A percentile compares a stretch with the other conserved stretches of the same genome.
phyloP scores from a whole-genome alignment of 2,329 filamentous ascomycete species.

The Rutstroemia sp. region DNA sequence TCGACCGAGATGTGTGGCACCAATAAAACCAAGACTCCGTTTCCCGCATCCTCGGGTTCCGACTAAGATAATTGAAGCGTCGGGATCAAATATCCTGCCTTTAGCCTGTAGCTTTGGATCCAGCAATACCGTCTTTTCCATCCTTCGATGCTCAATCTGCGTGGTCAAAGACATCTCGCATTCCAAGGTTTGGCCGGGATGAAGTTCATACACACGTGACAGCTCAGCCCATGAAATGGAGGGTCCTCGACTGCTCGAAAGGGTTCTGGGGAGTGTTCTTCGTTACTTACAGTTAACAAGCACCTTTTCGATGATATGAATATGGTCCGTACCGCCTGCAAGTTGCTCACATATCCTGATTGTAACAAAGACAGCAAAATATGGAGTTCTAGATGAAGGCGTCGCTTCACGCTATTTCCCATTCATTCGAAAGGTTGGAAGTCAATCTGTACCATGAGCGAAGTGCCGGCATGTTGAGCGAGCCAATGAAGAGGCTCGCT shows the following conservation, averaged over 20 bases:
- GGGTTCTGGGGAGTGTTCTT: no score
- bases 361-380: background rate
- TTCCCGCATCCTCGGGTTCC: conserved; percentile 70
- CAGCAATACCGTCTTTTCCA: conserved; percentile 15
- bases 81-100: conserved; percentile 26
- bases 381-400: background rate
- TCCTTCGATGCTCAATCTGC: conserved; percentile 16
- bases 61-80: conserved; percentile 66
- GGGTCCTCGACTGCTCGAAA: no score
- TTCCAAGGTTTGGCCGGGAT: background rate
- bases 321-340: background rate
- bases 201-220: background rate
- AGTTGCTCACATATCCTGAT: background rate
- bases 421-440: background rate
- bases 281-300: no score
- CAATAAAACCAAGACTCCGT: conserved; percentile 68
- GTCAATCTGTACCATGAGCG: background rate
- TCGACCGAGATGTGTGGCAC: conserved; percentile 61
- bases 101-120: conserved; percentile 17
- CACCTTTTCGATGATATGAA: no score
- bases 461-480: background rate
- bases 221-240: background rate
- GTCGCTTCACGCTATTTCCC: background rate
- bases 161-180: conserved; percentile 23
- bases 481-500: background rate